Percentiles rank a stretch among this genome's conserved stretches.
Evolutionary conservation across 106 monocot species (phyloP).

Genomic region (Acorus gramineus): DNA sequence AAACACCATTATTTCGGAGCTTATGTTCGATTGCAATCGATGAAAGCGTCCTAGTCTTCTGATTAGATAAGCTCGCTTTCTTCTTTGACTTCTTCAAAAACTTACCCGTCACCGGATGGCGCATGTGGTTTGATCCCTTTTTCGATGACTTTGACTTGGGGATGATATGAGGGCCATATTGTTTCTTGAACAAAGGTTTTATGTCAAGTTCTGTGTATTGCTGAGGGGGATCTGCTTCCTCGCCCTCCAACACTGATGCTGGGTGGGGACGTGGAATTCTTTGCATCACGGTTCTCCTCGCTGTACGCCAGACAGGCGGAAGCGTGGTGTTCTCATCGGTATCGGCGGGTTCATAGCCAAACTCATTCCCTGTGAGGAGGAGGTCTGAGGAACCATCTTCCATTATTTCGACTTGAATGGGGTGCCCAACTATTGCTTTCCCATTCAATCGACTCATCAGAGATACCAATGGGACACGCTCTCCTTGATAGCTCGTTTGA

Average conservation of each 20-base stretch:
- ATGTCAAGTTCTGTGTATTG: constrained; percentile 26
- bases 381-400: constrained; percentile 45
- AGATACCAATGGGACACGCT: constrained; percentile 91
- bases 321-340: constrained; percentile 34
- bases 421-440: constrained; percentile 90
- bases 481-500: constrained; percentile 69
- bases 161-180: background rate
- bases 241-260: constrained; percentile 28
- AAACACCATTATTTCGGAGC: background rate
- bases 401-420: constrained; percentile 72
- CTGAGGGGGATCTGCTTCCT: constrained; percentile 18
- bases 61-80: constrained; percentile 17
- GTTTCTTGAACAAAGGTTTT: constrained; percentile 1
- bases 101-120: constrained; percentile 5
- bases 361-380: constrained; percentile 19
- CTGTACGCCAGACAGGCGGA: constrained; percentile 58
- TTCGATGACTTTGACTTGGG: background rate
- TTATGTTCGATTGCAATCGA: constrained; percentile 20
- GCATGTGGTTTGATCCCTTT: constrained; percentile 2
- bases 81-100: constrained; percentile 17
- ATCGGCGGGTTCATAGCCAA: constrained; percentile 3
- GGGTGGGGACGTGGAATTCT: constrained; percentile 58
- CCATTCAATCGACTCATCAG: constrained; percentile 93
- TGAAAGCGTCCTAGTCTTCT: constrained; percentile 19
- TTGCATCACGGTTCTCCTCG: constrained; percentile 68